Evolutionary conservation across 768 basidiomycete species (phyloP).

Genomic region (Pilatotrama ljubarskyi): DNA sequence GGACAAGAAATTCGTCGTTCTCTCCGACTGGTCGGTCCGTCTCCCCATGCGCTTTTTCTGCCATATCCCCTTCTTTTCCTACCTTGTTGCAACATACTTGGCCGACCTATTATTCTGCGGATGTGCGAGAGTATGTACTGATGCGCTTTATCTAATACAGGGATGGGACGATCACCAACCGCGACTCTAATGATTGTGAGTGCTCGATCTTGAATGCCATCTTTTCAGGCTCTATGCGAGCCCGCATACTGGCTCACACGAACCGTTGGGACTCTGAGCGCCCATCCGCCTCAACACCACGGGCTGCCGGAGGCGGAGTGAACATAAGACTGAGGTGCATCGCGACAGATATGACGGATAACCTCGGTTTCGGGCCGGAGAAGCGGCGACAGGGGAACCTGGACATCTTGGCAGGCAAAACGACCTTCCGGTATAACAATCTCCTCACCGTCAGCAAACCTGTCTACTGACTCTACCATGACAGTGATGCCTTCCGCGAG

Average conservation of each 20-base stretch:
- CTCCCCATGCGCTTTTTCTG: neutral
- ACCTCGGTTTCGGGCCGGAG: slow-evolving; percentile 80
- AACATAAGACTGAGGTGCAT: neutral
- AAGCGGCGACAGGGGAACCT: slow-evolving; percentile 74
- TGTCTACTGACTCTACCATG: neutral
- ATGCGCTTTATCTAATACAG: slow-evolving; percentile 37
- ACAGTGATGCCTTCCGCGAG: slow-evolving; percentile 81
- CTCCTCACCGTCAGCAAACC: neutral
- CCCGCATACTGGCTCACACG: too few species aligned
- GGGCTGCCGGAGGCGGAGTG: neutral
- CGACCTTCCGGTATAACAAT: slow-evolving; percentile 72
- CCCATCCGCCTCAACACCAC: too few species aligned
- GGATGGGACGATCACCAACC: slow-evolving; percentile 93
- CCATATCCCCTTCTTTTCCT: neutral
- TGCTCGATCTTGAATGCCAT: slow-evolving; percentile 1
- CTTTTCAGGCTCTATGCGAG: too few species aligned
- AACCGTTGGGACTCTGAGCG: too few species aligned
- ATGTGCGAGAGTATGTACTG: neutral
- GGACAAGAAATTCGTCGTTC: slow-evolving; percentile 81
- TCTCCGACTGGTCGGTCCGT: slow-evolving; percentile 79
- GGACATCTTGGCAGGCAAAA: slow-evolving; percentile 63
- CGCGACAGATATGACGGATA: slow-evolving; percentile 77
- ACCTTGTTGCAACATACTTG: neutral
- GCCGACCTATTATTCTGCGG: neutral
- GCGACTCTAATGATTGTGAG: slow-evolving; percentile 91